phyloP scores from a whole-genome alignment of 2,329 filamentous ascomycete species.

The Teratosphaeria zuluensis region DNA sequence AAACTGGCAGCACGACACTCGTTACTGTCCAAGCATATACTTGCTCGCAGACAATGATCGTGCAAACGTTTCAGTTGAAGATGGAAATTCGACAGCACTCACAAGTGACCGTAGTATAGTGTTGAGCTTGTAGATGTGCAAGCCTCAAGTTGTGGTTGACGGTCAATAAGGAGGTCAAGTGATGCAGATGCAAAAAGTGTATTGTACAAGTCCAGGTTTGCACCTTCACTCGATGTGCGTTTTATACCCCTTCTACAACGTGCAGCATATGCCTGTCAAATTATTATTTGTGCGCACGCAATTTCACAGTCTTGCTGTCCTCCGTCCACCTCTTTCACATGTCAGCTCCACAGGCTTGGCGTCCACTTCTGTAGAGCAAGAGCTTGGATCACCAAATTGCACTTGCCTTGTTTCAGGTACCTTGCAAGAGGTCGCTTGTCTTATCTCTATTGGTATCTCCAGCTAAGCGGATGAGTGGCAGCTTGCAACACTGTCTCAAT shows the following conservation, averaged over 20 bases:
- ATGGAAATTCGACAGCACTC: neutral
- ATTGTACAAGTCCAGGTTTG: neutral
- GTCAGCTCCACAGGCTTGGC: neutral
- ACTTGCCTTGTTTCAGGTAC: neutral
- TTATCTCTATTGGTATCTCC: neutral
- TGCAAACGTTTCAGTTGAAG: neutral
- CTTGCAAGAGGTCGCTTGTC: neutral
- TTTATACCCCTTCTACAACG: neutral
- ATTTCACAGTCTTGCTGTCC: neutral
- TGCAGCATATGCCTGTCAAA: neutral
- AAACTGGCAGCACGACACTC: neutral
- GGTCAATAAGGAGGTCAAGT: neutral
- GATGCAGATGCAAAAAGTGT: neutral
- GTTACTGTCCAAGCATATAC: neutral
- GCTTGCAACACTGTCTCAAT: neutral
- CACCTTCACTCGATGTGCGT: neutral
- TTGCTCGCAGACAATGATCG: neutral
- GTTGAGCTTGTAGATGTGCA: neutral
- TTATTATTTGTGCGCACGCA: neutral
- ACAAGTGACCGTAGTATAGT: neutral
- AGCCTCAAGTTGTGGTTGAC: neutral
- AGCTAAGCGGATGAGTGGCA: neutral
- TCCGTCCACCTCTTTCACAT: neutral
- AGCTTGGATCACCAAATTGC: neutral
- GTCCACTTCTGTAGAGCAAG: neutral